These are phyloP conservation scores for Magnusiomyces tetraspermus DNA, from an alignment of 1,139 yeast genomes.

Conservation along the genomic window DNA sequence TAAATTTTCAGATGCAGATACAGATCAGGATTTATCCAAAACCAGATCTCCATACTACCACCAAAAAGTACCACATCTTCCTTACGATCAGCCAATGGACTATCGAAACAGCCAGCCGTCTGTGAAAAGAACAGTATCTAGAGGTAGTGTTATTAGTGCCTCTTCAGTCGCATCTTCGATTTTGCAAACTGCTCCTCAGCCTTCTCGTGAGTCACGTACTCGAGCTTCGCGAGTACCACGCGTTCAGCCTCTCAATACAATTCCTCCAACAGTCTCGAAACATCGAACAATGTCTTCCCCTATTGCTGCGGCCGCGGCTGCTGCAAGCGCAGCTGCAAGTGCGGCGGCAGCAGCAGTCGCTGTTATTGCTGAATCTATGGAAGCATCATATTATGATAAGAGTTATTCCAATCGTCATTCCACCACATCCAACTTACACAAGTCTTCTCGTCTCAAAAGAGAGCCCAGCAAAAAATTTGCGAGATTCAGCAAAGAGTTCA, in stretches of 20 bases:
- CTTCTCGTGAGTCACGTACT: not conserved
- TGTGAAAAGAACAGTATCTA: not conserved
- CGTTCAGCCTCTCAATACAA: not conserved
- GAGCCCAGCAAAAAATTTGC: not conserved
- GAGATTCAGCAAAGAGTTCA: not conserved
- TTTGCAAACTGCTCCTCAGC: not conserved
- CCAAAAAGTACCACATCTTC: too few species aligned
- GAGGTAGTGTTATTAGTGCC: not conserved
- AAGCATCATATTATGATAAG: not conserved
- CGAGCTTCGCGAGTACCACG: not conserved
- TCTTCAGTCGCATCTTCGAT: not conserved
- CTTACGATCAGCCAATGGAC: not conserved
- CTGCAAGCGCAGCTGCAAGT: not conserved
- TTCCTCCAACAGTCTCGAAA: not conserved
- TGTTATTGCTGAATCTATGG: not conserved
- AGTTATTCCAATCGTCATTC: not conserved
- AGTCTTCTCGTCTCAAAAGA: not conserved
- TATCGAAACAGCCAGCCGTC: not conserved
- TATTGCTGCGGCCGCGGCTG: not conserved
- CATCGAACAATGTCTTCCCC: conserved; percentile 2
- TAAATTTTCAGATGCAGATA: not conserved
- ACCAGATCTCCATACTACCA: not conserved
- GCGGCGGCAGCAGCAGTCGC: not conserved
- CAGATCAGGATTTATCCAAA: not conserved
- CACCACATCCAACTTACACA: not conserved